Conservation (phyloP, 1,139 yeast genomes). For the Suhomyces anneliseae region DNA sequence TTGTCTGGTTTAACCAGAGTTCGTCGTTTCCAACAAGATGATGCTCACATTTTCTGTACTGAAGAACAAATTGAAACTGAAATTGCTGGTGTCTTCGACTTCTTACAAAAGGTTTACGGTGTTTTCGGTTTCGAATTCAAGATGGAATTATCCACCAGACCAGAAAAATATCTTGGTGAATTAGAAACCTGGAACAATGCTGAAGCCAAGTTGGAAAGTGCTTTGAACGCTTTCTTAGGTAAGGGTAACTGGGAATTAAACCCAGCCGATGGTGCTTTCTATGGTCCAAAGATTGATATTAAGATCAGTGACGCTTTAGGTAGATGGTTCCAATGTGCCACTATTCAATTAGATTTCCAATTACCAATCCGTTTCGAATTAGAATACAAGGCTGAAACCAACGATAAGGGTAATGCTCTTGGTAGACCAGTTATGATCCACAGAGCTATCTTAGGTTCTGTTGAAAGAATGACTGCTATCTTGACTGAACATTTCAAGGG, state of each 20-base stretch:
- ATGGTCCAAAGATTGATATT: constrained; percentile 97
- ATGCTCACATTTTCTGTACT: constrained; percentile 95
- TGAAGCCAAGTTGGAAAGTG: constrained; percentile 71
- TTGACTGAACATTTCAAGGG: constrained; percentile 97
- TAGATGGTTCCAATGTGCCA: constrained; percentile 98
- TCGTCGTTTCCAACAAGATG: constrained; percentile 98
- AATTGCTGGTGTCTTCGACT: constrained; percentile 75
- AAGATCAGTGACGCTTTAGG: constrained; percentile 87
- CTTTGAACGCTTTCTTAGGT: constrained; percentile 66
- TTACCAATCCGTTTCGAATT: constrained; percentile 88
- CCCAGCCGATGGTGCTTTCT: constrained; percentile 98
- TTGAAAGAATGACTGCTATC: constrained; percentile 97
- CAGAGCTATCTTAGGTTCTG: constrained; percentile 96
- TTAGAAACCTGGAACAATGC: constrained; percentile 87
- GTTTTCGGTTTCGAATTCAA: constrained; percentile 85
- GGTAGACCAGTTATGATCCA: constrained; percentile 95
- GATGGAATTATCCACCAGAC: constrained; percentile 91
- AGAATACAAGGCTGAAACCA: constrained; percentile 77
- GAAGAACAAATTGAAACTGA: constrained; percentile 83
- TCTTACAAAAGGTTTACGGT: constrained; percentile 76
- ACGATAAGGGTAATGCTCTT: constrained; percentile 39
- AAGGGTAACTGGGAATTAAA: constrained; percentile 87
- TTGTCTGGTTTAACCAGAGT: constrained; percentile 87
- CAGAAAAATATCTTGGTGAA: constrained; percentile 87
- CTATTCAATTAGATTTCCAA: constrained; percentile 97